Evolutionary conservation across 768 basidiomycete genomes (phyloP), one percentile per base, ranked within the genome.

Genomic region (Podaxis mareebaensis): DNA sequence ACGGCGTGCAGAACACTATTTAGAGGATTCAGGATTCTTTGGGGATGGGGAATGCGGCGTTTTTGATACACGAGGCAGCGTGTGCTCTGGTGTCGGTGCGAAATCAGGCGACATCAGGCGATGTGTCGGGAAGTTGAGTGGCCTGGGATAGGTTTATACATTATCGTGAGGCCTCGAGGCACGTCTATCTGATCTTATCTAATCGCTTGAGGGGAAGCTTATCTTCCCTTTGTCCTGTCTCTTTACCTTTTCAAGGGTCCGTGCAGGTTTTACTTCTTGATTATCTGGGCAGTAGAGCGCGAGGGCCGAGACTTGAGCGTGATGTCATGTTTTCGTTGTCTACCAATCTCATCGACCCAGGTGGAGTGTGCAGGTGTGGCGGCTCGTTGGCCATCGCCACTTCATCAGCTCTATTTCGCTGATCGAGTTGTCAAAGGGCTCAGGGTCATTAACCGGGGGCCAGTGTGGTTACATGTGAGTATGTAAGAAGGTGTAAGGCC

Each of bases 41-140:
- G 58, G 44, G 58, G 58, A 30, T 46, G 15, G 28, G 56, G 24
- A 58, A 42, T 44, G 26, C n/a, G 40, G 56, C 26, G 13, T 58
- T 28, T 42, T 44, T 58, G 56, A 58, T 58, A 58, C 56, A 58
- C 56, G 56, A 58, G 56, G 56, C 56, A 58, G 26, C 26, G 28
- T 20, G 30, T 58, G 58, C 40, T 33, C n/a, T 49, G 42, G 17
- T 58, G 26, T 46, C 17, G 17, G 22, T 30, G 40, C 28, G 46
- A 49, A 33, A 44, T 42, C 22, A 24, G 36, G 40, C 40, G 42
- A 40, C 40, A 46, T 46, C 56, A 46, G 40, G 38, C 39, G 42
- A 44, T 44, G 38, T 40, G 54, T 56, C 54, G 54, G 54, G 54
- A 40, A 39, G 11, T 20, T 38, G 40, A 8, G 20, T 49, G 58